These are phyloP conservation scores for Ceratobasidium theobromae DNA, from an alignment of 1,284 basidiomycete species.

Conservation along the genomic window DNA sequence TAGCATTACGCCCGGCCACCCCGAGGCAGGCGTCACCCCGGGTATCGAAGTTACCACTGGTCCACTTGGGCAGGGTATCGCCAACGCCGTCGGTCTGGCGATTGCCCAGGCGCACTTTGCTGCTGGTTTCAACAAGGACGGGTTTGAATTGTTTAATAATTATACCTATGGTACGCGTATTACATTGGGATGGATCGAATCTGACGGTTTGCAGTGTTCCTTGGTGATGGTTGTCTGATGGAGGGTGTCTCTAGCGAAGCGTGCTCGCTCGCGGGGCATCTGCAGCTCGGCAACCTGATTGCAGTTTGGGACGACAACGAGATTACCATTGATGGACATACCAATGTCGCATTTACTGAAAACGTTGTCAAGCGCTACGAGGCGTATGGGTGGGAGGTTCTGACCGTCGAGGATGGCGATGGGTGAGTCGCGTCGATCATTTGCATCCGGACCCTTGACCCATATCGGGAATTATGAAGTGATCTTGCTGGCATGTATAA, in stretches of 20 bases:
- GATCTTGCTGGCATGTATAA: conserved; percentile 79
- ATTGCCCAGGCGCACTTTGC: conserved; percentile 90
- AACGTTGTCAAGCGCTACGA: conserved; percentile 86
- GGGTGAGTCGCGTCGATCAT: conserved; percentile 40
- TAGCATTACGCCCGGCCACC: conserved; percentile 90
- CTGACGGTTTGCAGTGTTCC: conserved; percentile 60
- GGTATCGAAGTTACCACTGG: conserved; percentile 97
- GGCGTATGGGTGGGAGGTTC: conserved; percentile 92
- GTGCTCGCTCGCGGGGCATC: conserved; percentile 87
- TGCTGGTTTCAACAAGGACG: conserved; percentile 86
- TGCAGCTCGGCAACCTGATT: conserved; percentile 90
- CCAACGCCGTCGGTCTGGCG: conserved; percentile 90
- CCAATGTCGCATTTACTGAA: conserved; percentile 90
- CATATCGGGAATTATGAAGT: conserved; percentile 44
- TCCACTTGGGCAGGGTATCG: conserved; percentile 92
- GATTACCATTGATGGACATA: conserved; percentile 96
- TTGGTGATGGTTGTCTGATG: conserved; percentile 94
- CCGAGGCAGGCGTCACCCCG: conserved; percentile 84
- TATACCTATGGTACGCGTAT: conserved; percentile 72
- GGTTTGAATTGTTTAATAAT: conserved; percentile 84
- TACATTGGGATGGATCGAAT: conserved; percentile 26
- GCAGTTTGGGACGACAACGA: conserved; percentile 91
- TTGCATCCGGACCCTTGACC: conserved; percentile 1
- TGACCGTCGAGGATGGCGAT: conserved; percentile 82
- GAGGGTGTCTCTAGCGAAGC: conserved; percentile 93